Evolutionary conservation across 352 stramenopile genomes (phyloP).

Genomic region (Pythium phragmiticola): DNA sequence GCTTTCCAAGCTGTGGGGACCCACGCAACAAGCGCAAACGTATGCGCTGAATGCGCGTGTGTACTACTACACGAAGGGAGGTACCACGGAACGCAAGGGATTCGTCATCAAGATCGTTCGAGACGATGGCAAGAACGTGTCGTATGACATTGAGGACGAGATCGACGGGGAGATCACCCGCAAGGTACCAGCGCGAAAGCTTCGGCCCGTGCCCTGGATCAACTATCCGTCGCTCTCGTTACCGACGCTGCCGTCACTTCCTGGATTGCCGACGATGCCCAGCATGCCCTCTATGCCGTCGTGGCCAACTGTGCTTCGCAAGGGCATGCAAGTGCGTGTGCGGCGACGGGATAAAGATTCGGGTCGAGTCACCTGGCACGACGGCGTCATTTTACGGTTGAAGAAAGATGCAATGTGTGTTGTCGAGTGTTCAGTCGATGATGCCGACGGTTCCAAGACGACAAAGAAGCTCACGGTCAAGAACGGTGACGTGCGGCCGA

Average conservation of each 20-base stretch:
- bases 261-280: slow-evolving; percentile 21
- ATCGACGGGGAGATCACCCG: slow-evolving; percentile 45
- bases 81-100: slow-evolving; percentile 39
- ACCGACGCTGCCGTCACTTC: slow-evolving; percentile 19
- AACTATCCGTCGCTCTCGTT: slow-evolving; percentile 28
- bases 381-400: slow-evolving; percentile 47
- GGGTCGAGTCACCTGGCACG: slow-evolving; percentile 32
- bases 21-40: slow-evolving; percentile 8
- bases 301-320: slow-evolving; percentile 35
- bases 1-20: slow-evolving; percentile 33
- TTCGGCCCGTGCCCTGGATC: slow-evolving; percentile 53
- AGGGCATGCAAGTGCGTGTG: slow-evolving; percentile 57
- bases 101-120: slow-evolving; percentile 56
- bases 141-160: slow-evolving; percentile 58
- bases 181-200: slow-evolving; percentile 34
- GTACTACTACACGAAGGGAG: slow-evolving; percentile 51
- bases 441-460: slow-evolving; percentile 32
- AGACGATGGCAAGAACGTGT: slow-evolving; percentile 19
- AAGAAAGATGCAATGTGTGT: slow-evolving; percentile 49
- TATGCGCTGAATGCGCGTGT: slow-evolving; percentile 56
- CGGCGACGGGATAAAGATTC: slow-evolving; percentile 25
- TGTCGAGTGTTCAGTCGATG: slow-evolving; percentile 34
- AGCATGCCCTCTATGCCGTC: slow-evolving; percentile 20
- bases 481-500: slow-evolving; percentile 46
- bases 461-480: slow-evolving; percentile 37